phyloP scores from a whole-genome alignment of 129 eudicot genomes.

The Flaveria brownii region DNA sequence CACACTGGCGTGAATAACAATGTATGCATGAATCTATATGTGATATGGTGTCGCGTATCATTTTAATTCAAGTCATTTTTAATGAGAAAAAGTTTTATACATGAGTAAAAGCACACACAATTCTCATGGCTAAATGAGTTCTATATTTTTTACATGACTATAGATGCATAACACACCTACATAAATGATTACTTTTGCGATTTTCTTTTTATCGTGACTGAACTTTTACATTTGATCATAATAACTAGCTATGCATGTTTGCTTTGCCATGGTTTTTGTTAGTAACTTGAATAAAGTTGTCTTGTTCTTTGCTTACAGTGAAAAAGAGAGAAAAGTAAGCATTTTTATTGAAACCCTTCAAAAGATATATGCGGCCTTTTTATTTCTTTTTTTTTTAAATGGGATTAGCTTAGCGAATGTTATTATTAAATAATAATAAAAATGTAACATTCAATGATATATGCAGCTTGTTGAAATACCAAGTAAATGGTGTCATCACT shows the following conservation, averaged over 20 bases:
- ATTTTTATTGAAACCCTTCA: background rate
- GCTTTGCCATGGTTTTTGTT: background rate
- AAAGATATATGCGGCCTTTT: background rate
- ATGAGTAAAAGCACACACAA: background rate
- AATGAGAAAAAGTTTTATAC: background rate
- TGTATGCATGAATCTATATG: background rate
- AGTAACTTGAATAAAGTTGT: background rate
- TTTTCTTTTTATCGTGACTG: background rate
- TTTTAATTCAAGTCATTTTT: background rate
- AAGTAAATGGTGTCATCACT: background rate
- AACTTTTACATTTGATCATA: background rate
- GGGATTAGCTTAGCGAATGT: no score
- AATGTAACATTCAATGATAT: no score
- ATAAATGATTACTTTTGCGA: background rate
- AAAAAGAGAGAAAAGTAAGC: background rate
- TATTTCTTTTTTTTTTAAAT: no score
- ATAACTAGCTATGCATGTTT: background rate
- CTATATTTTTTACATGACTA: no score
- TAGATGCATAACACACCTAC: no score
- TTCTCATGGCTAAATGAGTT: background rate
- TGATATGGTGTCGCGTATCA: background rate
- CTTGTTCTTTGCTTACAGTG: background rate
- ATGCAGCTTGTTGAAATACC: background rate
- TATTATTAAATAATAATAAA: no score
- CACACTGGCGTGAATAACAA: background rate